Base-by-base conservation (phyloP, 441 rosid genomes). In the Erodium moschatum region DNA sequence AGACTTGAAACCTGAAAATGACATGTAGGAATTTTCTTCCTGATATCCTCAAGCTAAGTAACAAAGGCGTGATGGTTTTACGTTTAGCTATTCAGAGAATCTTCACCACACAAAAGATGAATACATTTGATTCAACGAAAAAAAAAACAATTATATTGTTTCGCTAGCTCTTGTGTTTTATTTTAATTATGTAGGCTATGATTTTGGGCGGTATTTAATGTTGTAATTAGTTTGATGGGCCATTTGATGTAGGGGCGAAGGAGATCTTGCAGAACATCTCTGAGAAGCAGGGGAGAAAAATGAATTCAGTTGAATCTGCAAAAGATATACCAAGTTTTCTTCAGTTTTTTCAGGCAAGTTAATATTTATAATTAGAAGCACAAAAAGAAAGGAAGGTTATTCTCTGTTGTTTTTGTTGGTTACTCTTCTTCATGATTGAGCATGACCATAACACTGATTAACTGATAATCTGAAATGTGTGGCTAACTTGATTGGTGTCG, bases 201-300 rank as follows among this genome's bases (percentile, higher is more conserved):
- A 64, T 68, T 38, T 64, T 33, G 48, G 33, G 16, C 50, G 29
- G 42, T 60, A 44, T 46, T 46, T 68, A 10, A 29, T 65, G 61
- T 69, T 64, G n/a, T 65, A 38, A 42, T 70, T 66, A 33, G 46
- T 68, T 64, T 67, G 52, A 40, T 72, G 64, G 69, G 50, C 65
- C 67, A 33, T 69, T 58, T 72, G 74, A 72, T 82, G 76, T 81
- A 93, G 98, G 97, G 67, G 92, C 90, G 48, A 91, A 88, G 72
- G 96, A 93, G 80, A 72, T 93, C 38, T 74, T 93, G 73, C 87
- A 74, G 61, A 88, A 80, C 76, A 77, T 93, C 60, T 93, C 98
- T 13, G 96, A 91, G 78, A 91, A 82, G 83, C 96, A 91, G 71
- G 96, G 96, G 69, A 85, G 76, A 83, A 83, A 91, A 72, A 91